Evolutionary conservation across 2,329 filamentous ascomycete species (phyloP), one percentile per base, ranked within the genome.

Genomic region (Ophiostoma perfectum): DNA sequence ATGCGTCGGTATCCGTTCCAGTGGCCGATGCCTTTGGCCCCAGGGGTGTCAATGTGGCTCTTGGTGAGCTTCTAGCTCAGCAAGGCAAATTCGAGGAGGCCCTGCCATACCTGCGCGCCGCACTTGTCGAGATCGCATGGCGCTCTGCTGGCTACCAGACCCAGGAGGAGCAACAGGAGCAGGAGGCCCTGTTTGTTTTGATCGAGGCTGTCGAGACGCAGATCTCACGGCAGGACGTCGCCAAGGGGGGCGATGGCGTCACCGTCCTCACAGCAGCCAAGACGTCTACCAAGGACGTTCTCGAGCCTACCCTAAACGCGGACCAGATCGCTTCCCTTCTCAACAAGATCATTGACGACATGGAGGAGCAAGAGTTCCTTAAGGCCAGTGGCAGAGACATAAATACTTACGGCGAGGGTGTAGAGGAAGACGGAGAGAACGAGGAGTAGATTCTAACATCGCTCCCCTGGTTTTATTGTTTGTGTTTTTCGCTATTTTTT

Each of bases 11-110:
- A 9, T 5, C 18, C n/a, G 47, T 36, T 4, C n/a, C 16, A 1
- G 36, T 66, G 14, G 68, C 68, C 45, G 70, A 70, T 60, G 60
- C 71, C 9, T 71, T 70, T 49, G 70, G 70, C 27, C 69, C 67
- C 9, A 2, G 42, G 0, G 52, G 52, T 12, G 42, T 72, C 12
- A 64, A 64, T 11, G 47, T 55, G 4, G 64, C 41, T 1, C 49
- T 72, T 1, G 70, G 63, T 16, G 9, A 42, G 44, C 62, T 71
- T 39, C 62, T 67, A 16, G 8, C 27, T 4, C 16, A 7, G 2
- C 8, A 18, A 12, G 70, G 60, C 27, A 14, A 70, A 52, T 6
- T 18, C 5, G 7, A 6, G 3, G 65, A 44, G 16, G 65, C 70
- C 9, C 64, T 72, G 39, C 62, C 55, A 1, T 58, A 69, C 12